These are phyloP conservation scores for Acanthochlamys bracteata DNA, from an alignment of 106 monocot species.

Conservation along the genomic window DNA sequence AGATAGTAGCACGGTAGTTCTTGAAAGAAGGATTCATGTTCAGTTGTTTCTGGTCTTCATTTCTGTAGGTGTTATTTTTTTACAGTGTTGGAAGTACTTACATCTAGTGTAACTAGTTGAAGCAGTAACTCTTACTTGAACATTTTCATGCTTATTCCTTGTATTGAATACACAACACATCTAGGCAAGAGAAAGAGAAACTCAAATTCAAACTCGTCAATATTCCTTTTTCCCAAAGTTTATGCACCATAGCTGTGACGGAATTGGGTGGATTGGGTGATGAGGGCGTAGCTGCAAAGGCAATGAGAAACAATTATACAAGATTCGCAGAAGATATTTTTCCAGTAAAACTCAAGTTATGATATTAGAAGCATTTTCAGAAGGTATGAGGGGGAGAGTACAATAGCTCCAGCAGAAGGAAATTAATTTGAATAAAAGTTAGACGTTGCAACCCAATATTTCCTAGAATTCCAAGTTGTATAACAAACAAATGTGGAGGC, in stretches of 20 bases:
- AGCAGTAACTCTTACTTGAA: too few species aligned
- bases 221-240: constrained; percentile 38
- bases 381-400: too few species aligned
- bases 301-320: background rate
- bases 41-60: too few species aligned
- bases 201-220: background rate
- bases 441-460: background rate
- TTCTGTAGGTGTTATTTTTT: too few species aligned
- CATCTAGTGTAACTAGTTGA: too few species aligned
- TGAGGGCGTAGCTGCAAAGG: constrained; percentile 31
- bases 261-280: constrained; percentile 37
- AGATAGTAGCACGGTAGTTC: too few species aligned
- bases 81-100: too few species aligned
- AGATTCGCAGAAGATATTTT: background rate
- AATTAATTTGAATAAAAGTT: background rate
- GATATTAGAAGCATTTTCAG: too few species aligned
- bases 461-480: too few species aligned
- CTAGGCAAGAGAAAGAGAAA: background rate
- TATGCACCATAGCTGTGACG: constrained; percentile 42
- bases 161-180: background rate
- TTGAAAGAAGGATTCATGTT: too few species aligned
- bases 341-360: background rate
- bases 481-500: too few species aligned
- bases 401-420: background rate
- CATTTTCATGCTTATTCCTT: background rate